Percentiles rank a stretch among this genome's conserved stretches.
Evolutionary conservation across 1,139 yeast species (phyloP).

Genomic region (Sugiyamaella japonica): DNA sequence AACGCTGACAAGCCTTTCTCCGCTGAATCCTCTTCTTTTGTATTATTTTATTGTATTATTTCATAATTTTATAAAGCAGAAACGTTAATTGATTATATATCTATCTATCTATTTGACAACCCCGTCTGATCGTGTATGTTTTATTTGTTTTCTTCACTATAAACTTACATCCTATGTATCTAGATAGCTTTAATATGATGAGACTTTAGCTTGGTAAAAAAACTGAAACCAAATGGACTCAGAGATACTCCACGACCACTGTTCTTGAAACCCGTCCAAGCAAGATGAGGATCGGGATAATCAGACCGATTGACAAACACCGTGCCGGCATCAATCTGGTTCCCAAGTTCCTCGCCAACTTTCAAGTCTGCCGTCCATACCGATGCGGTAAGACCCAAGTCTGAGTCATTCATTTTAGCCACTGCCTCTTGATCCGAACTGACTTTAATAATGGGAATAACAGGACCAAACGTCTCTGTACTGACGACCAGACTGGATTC

Average conservation of each 20-base stretch:
- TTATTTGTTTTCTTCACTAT: too few species aligned
- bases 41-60: too few species aligned
- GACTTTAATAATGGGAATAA: constrained; percentile 45
- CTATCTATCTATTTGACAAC: too few species aligned
- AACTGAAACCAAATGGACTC: constrained; percentile 39
- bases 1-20: too few species aligned
- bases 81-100: too few species aligned
- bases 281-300: constrained; percentile 73
- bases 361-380: constrained; percentile 53
- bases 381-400: constrained; percentile 55
- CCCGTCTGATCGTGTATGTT: too few species aligned
- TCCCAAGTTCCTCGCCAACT: constrained; percentile 61
- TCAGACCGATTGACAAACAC: constrained; percentile 85
- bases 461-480: constrained; percentile 75
- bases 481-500: constrained; percentile 57
- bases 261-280: constrained; percentile 82
- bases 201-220: constrained; percentile 41
- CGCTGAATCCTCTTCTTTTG: too few species aligned
- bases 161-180: not conserved
- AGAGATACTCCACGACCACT: constrained; percentile 68
- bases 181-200: constrained; percentile 42
- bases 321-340: constrained; percentile 75
- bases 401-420: constrained; percentile 40
- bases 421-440: constrained; percentile 43
- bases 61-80: too few species aligned